phyloP scores from a whole-genome alignment of 495 filamentous ascomycete species.

The Penicillium coffeae region DNA sequence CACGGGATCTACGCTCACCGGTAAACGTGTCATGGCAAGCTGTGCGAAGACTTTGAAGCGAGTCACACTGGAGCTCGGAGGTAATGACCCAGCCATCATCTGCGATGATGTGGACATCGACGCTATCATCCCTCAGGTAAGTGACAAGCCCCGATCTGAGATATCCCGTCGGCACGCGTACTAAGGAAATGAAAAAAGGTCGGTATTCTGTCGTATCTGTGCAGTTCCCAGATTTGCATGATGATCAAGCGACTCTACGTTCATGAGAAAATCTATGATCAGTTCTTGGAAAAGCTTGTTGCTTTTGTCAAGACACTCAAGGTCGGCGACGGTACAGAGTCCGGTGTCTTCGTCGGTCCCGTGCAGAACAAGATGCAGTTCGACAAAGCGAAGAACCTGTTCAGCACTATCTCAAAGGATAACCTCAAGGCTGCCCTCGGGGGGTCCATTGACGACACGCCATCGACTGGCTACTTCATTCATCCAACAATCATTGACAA shows the following conservation, averaged over 20 bases:
- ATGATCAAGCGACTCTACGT: slow-evolving; percentile 66
- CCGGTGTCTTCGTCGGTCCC: slow-evolving; percentile 48
- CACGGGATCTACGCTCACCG: slow-evolving; percentile 62
- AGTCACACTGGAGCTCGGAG: slow-evolving; percentile 58
- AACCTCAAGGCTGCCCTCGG: slow-evolving; percentile 38
- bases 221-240: slow-evolving; percentile 54
- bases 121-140: slow-evolving; percentile 51
- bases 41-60: slow-evolving; percentile 61
- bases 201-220: slow-evolving; percentile 51
- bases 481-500: slow-evolving; percentile 57
- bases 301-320: slow-evolving; percentile 50
- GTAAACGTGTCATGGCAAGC: slow-evolving; percentile 59
- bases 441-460: slow-evolving; percentile 25
- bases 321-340: slow-evolving; percentile 42
- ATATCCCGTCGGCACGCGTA: background rate
- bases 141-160: background rate
- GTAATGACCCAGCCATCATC: slow-evolving; percentile 66
- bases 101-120: slow-evolving; percentile 63
- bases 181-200: slow-evolving; percentile 3
- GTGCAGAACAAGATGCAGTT: slow-evolving; percentile 60
- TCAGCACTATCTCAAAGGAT: slow-evolving; percentile 45
- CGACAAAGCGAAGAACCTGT: slow-evolving; percentile 48
- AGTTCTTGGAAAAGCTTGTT: slow-evolving; percentile 54
- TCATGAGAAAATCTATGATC: slow-evolving; percentile 62
- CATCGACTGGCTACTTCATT: slow-evolving; percentile 48